phyloP scores from a whole-genome alignment of 306 rosid genomes.

The Dalbergia cochinchinensis region DNA sequence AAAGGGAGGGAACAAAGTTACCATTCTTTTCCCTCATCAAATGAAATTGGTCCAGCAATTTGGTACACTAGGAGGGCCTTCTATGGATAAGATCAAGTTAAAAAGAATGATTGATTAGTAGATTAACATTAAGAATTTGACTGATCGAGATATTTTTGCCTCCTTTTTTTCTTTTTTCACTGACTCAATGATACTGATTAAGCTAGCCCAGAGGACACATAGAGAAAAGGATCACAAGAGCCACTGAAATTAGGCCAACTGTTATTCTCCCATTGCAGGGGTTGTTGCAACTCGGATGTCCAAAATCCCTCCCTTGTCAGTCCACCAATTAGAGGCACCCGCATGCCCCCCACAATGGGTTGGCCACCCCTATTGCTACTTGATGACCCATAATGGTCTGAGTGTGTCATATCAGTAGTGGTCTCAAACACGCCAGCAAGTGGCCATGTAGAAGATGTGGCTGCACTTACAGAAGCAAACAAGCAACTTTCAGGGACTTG shows the following conservation, averaged over 20 bases:
- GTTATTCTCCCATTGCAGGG: slow-evolving; percentile 18
- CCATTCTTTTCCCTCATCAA: neutral
- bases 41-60: neutral
- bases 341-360: slow-evolving; percentile 23
- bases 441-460: neutral
- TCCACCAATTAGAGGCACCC: slow-evolving; percentile 21
- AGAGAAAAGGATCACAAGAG: slow-evolving; percentile 41
- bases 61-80: too few relatives aligned
- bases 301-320: neutral
- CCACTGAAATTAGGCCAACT: slow-evolving; percentile 34
- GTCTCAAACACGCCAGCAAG: slow-evolving; percentile 22
- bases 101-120: neutral
- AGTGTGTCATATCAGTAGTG: neutral
- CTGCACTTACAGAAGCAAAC: slow-evolving; percentile 15
- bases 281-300: slow-evolving; percentile 22
- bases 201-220: slow-evolving; percentile 12
- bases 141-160: neutral
- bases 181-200: slow-evolving; percentile 1
- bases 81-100: neutral
- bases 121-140: neutral
- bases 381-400: slow-evolving; percentile 25
- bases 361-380: neutral
- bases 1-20: neutral
- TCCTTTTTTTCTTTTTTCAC: neutral
- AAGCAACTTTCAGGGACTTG: slow-evolving; percentile 26